These are phyloP conservation scores for Acanthamoeba healyi DNA, from an alignment of 208 protist species.

Conservation along the genomic window DNA sequence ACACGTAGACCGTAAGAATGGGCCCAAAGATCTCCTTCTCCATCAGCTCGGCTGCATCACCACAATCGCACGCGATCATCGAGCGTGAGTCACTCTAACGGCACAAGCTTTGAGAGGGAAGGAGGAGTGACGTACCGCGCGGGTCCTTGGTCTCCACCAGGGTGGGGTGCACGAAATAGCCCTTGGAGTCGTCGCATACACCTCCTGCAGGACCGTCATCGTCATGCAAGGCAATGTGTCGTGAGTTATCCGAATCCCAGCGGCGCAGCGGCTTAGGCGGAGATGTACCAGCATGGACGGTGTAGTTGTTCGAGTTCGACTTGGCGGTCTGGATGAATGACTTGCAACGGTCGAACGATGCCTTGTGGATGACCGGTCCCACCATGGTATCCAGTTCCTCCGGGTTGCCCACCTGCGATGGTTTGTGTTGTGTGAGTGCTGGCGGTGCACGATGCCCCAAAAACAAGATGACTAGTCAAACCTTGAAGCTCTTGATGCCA, in stretches of 20 bases:
- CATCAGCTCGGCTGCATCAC: slow-evolving; percentile 82
- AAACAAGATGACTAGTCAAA: slow-evolving; percentile 14
- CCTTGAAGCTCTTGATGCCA: slow-evolving; percentile 93
- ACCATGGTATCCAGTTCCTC: slow-evolving; percentile 92
- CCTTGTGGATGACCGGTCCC: slow-evolving; percentile 97
- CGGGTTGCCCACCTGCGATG: slow-evolving; percentile 22
- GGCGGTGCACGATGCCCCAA: neutral
- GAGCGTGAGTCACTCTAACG: neutral
- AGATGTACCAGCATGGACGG: slow-evolving; percentile 87
- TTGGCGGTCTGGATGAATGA: slow-evolving; percentile 96
- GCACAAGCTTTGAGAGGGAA: slow-evolving; percentile 79
- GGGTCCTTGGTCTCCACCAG: slow-evolving; percentile 95
- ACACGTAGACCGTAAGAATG: slow-evolving; percentile 96
- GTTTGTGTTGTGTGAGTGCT: neutral
- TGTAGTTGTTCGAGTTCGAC: slow-evolving; percentile 83
- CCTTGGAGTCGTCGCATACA: slow-evolving; percentile 80
- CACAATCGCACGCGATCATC: no score
- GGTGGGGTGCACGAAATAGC: slow-evolving; percentile 96
- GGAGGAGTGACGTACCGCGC: slow-evolving; percentile 81
- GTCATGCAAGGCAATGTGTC: neutral
- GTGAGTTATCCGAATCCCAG: neutral
- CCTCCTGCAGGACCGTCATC: slow-evolving; percentile 67
- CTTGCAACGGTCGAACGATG: slow-evolving; percentile 95
- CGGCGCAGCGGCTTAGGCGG: slow-evolving; percentile 81
- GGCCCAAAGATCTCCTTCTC: slow-evolving; percentile 98